phyloP scores from a whole-genome alignment of 2,329 filamentous ascomycete genomes.

The Neofusicoccum laricinum region DNA sequence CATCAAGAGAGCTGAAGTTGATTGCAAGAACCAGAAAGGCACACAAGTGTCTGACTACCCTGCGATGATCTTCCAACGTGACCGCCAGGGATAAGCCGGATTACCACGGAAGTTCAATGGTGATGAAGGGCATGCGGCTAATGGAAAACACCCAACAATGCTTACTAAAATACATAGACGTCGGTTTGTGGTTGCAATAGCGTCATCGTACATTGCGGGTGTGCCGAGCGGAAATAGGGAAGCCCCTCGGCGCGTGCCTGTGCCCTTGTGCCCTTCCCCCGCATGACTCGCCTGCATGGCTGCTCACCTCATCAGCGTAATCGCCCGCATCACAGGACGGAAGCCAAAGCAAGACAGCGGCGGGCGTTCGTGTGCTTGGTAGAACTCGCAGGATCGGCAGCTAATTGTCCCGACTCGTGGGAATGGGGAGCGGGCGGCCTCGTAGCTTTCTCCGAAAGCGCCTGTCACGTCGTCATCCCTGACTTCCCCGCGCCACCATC shows the following conservation, averaged over 20 bases:
- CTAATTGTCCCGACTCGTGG: not conserved
- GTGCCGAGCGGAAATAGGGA: not conserved
- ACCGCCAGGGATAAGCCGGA: too few relatives aligned
- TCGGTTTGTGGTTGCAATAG: constrained; percentile 9
- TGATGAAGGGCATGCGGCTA: too few relatives aligned
- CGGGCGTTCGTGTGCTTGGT: not conserved
- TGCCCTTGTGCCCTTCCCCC: not conserved
- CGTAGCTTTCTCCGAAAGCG: not conserved
- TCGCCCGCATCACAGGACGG: not conserved
- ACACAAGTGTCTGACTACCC: too few relatives aligned
- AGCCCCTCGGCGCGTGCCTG: not conserved
- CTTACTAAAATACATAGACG: not conserved
- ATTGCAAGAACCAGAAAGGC: too few relatives aligned
- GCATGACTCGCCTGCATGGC: not conserved
- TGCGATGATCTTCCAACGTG: too few relatives aligned
- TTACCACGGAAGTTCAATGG: too few relatives aligned
- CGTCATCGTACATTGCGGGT: constrained; percentile 3
- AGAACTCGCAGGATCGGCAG: not conserved
- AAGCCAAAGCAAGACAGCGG: not conserved
- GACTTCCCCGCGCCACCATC: constrained; percentile 6
- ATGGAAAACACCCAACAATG: too few relatives aligned
- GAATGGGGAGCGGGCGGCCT: not conserved
- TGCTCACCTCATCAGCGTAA: too few relatives aligned
- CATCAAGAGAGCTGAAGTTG: too few relatives aligned
- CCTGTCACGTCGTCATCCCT: constrained; percentile 11